These are phyloP conservation scores for Syzygium malaccense DNA, from an alignment of 441 rosid species.

Conservation along the genomic window DNA sequence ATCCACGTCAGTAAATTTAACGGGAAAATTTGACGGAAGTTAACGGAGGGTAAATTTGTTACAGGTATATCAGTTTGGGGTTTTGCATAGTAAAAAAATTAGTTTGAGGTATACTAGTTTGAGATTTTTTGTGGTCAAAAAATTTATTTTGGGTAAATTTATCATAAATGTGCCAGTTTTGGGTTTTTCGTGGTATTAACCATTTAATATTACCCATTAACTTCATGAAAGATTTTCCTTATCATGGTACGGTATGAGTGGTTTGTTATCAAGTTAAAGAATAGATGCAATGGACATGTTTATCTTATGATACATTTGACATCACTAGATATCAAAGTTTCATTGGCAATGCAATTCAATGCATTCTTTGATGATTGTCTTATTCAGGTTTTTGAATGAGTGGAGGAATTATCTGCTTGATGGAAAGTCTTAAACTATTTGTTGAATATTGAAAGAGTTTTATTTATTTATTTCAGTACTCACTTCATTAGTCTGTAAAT, in stretches of 20 bases:
- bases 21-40: too few relatives aligned
- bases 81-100: too few relatives aligned
- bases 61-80: too few relatives aligned
- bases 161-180: too few relatives aligned
- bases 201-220: background rate
- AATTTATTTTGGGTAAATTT: too few relatives aligned
- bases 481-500: background rate
- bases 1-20: too few relatives aligned
- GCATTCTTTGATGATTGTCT: background rate
- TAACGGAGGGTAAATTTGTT: too few relatives aligned
- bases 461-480: background rate
- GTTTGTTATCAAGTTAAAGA: background rate
- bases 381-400: background rate
- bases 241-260: background rate
- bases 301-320: background rate
- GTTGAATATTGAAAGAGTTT: background rate
- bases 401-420: background rate
- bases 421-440: background rate
- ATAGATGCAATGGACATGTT: background rate
- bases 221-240: background rate
- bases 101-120: too few relatives aligned
- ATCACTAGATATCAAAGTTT: background rate
- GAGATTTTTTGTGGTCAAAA: too few relatives aligned
- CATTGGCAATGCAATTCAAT: background rate
- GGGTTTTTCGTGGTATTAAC: too few relatives aligned